Evolutionary conservation across 2,329 filamentous ascomycete genomes (phyloP).

Genomic region (Gyromitra esculenta): DNA sequence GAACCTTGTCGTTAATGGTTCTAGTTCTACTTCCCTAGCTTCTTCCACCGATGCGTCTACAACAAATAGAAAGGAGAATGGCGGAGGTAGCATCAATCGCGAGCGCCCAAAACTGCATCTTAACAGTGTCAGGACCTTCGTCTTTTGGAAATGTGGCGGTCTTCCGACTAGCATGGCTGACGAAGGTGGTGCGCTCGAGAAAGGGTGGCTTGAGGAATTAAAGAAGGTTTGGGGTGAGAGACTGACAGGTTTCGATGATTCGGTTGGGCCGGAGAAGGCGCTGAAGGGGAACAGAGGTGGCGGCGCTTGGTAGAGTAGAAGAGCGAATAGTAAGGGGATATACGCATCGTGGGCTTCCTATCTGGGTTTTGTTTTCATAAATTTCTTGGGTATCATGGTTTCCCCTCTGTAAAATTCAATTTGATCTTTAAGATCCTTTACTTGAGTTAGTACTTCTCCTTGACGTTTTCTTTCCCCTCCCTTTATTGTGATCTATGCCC

Average conservation of each 20-base stretch:
- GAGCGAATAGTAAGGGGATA: background rate
- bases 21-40: constrained; percentile 2
- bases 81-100: background rate
- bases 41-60: constrained; percentile 1
- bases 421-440: background rate
- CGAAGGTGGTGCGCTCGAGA: background rate
- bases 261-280: constrained; percentile 18
- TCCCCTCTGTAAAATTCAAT: constrained; percentile 1
- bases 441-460: background rate
- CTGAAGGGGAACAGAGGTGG: constrained; percentile 32
- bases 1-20: constrained; percentile 17
- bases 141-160: constrained; percentile 42
- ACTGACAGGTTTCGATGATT: constrained; percentile 34
- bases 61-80: background rate
- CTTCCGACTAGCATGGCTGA: constrained; percentile 10
- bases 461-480: background rate
- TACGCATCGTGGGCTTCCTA: background rate
- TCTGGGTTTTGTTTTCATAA: background rate
- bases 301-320: constrained; percentile 27
- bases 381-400: constrained; percentile 6
- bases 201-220: constrained; percentile 27
- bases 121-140: constrained; percentile 25
- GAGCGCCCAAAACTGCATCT: constrained; percentile 18
- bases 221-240: constrained; percentile 33
- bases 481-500: too few relatives aligned